Base-by-base conservation (phyloP, 306 rosid species). In the Coriaria nepalensis region DNA sequence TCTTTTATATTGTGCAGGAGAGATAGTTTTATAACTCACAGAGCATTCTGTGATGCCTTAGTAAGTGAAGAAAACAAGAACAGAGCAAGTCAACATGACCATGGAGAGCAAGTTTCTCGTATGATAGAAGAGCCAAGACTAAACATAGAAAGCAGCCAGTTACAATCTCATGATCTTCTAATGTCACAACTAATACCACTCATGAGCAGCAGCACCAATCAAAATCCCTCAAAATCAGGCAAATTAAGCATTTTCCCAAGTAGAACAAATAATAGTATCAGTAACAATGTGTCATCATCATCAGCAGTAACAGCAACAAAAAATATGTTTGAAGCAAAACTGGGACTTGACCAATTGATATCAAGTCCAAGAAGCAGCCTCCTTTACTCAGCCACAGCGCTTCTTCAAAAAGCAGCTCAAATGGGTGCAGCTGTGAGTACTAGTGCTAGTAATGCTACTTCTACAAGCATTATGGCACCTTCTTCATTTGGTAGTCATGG, bases 41-140 rank as follows among this genome's bases (percentile, higher is more conserved):
- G 94, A 80, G 96, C 94, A 4, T 87, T 83, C 54, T 87, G 96
- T 9, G 96, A 83, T 47, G 93, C 94, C 52, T 70, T 83, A 35
- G 58, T 93, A 8, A 20, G 29, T 20, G 29, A 20, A 20, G 87
- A 80, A 57, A 93, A 87, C 60, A 80, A 65, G 70, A 71, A 69
- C 80, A 78, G 74, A 75, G 43, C 43, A 48, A 62, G n/a, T 35
- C 78, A 53, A 69, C 68, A 51, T 20, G 54, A 37, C 53, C 2
- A 55, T 47, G 67, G 63, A n/a, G 56, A 70, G 12, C 11, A 10
- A 59, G 56, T 73, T 33, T 39, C 73, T 20, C 29, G 3, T 20
- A 20, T 20, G 29, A 20, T 20, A 20, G 29, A 20, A 20, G 29
- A 20, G 29, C 29, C 29, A 20, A 20, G 29, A 20, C 29, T 20